These are phyloP conservation scores for Toxoplasma gondii DNA, from an alignment of 169 alveolate genomes.

Conservation along the genomic window DNA sequence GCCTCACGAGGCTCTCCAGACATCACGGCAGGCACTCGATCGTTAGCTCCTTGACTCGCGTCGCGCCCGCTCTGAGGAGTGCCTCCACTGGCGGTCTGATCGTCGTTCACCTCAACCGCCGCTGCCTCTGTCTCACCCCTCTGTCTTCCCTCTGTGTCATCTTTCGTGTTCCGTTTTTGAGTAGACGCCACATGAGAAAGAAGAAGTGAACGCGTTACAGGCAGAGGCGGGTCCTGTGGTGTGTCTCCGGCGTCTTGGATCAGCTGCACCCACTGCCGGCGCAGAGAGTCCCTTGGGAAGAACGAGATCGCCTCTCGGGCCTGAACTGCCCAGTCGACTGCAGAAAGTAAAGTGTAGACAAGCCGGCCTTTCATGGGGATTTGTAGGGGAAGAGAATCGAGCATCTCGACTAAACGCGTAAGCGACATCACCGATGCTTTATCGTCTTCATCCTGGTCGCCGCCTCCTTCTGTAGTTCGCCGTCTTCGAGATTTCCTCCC, in stretches of 20 bases:
- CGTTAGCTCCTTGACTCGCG: too few species aligned
- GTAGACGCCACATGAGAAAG: background rate
- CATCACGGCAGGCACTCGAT: too few species aligned
- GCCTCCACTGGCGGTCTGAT: background rate
- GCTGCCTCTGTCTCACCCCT: background rate
- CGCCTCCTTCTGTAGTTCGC: background rate
- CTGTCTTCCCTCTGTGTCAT: too few species aligned
- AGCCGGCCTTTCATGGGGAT: conserved; percentile 71
- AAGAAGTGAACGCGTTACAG: background rate
- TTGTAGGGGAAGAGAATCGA: conserved; percentile 70
- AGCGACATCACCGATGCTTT: conserved; percentile 62
- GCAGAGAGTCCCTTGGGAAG: conserved; percentile 48
- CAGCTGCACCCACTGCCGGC: conserved; percentile 36
- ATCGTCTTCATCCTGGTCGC: background rate
- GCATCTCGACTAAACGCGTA: conserved; percentile 60
- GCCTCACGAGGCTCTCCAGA: too few species aligned
- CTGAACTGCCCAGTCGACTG: conserved; percentile 72
- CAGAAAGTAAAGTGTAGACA: conserved; percentile 62
- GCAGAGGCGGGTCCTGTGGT: conserved; percentile 1
- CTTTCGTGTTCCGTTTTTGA: background rate
- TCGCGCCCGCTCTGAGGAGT: background rate
- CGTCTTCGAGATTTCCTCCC: conserved; percentile 1
- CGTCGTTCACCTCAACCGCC: background rate
- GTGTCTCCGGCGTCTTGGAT: background rate
- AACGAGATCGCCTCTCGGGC: conserved; percentile 70